Evolutionary conservation across 2,329 filamentous ascomycete genomes (phyloP).

Genomic region (Verticillium alfalfae): DNA sequence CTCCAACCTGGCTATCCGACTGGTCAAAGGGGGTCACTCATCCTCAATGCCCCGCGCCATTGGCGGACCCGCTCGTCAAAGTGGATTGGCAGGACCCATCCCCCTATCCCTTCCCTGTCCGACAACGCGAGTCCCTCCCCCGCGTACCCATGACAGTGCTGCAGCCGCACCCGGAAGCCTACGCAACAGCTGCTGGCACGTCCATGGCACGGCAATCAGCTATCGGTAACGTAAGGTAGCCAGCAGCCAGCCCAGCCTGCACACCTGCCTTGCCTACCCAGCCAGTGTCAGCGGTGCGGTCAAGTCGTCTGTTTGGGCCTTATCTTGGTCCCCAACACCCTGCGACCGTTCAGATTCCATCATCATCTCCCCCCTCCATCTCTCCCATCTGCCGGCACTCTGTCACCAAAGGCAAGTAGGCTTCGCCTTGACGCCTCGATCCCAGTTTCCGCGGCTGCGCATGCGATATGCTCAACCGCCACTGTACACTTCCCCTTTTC

Average conservation of each 20-base stretch:
- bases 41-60: not conserved
- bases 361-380: not conserved
- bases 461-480: conserved; percentile 11
- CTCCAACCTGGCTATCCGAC: not conserved
- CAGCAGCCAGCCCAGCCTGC: too few species aligned
- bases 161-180: not conserved
- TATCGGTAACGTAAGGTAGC: too few species aligned
- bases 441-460: not conserved
- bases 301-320: too few species aligned
- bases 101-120: not conserved
- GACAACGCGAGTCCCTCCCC: not conserved
- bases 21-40: not conserved
- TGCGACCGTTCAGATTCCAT: not conserved
- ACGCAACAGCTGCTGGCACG: not conserved
- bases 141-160: not conserved
- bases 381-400: not conserved
- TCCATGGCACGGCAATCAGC: too few species aligned
- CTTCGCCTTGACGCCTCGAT: not conserved
- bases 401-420: not conserved
- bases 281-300: too few species aligned
- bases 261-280: too few species aligned
- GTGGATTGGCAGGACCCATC: conserved; percentile 1
- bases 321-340: too few species aligned
- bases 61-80: not conserved
- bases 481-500: conserved; percentile 9